Conservation (phyloP, 306 rosid species). For the Crataegus laevigata region DNA sequence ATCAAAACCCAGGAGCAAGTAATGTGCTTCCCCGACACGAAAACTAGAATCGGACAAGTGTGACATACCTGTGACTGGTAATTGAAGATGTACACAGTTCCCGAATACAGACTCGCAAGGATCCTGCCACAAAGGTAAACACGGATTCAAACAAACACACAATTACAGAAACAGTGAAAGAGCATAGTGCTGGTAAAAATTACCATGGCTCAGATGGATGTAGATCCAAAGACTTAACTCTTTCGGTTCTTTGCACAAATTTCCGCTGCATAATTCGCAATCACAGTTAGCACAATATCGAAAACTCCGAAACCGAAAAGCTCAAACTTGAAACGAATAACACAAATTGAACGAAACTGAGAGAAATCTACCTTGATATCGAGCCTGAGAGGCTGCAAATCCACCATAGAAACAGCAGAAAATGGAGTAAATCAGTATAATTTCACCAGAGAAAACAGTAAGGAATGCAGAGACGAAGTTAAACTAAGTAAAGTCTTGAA, state of each 20-base stretch:
- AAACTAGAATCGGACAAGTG: not conserved
- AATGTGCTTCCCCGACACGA: not conserved
- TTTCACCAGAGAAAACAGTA: not conserved
- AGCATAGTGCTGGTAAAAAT: not conserved
- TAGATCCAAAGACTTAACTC: slow-evolving; percentile 33
- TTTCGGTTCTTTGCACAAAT: slow-evolving; percentile 24
- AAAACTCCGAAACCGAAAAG: not conserved
- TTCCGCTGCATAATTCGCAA: slow-evolving; percentile 17
- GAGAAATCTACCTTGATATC: slow-evolving; percentile 22
- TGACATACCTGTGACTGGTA: slow-evolving; percentile 81
- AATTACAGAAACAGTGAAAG: not conserved
- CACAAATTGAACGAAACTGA: not conserved
- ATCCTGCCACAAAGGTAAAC: slow-evolving; percentile 47
- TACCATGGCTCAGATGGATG: slow-evolving; percentile 42
- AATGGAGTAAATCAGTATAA: not conserved
- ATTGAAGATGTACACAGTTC: slow-evolving; percentile 91
- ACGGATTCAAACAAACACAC: not conserved
- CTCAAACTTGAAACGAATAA: not conserved
- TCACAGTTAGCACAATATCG: not conserved
- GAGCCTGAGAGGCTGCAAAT: slow-evolving; percentile 33
- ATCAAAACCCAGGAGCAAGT: not conserved
- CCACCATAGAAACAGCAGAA: not conserved
- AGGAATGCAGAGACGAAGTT: not conserved
- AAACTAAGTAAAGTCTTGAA: not conserved
- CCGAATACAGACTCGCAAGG: slow-evolving; percentile 90